A percentile compares a stretch with the other conserved stretches of the same genome.
Conservation (phyloP, 306 rosid species). For the Castanopsis chinensis region DNA sequence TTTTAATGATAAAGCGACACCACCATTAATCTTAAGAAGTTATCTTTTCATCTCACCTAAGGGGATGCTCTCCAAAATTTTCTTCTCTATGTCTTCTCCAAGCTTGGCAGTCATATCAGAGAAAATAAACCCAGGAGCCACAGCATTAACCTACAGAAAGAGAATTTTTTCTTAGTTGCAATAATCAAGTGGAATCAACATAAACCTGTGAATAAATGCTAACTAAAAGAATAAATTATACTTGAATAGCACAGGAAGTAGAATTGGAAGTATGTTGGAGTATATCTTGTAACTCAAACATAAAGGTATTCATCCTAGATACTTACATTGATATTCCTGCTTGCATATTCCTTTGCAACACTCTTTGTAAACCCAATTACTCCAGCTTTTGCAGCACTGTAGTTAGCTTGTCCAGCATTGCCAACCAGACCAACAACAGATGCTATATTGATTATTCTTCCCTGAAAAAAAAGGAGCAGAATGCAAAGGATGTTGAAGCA, state of each 20-base stretch:
- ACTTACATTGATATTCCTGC: constrained; percentile 84
- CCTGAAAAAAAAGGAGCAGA: constrained; percentile 50
- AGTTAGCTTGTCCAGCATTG: constrained; percentile 93
- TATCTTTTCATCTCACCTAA: constrained; percentile 56
- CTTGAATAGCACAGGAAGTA: constrained; percentile 13
- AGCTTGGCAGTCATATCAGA: constrained; percentile 97
- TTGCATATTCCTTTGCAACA: constrained; percentile 88
- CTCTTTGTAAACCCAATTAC: constrained; percentile 90
- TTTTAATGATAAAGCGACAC: neutral
- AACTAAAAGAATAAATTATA: neutral
- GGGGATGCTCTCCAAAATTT: constrained; percentile 77
- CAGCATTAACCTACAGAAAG: constrained; percentile 66
- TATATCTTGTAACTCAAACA: constrained; percentile 2
- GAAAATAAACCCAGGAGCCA: constrained; percentile 95
- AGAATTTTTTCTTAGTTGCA: neutral
- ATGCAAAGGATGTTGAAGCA: neutral
- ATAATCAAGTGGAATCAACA: neutral
- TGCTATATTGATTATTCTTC: constrained; percentile 89
- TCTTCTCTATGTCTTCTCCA: constrained; percentile 79
- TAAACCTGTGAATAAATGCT: neutral
- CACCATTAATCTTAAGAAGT: neutral
- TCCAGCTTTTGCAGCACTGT: constrained; percentile 98
- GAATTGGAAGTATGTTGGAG: neutral
- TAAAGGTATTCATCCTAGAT: neutral
- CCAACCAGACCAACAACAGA: constrained; percentile 97